These are phyloP conservation scores for Furcasterigmium furcatum DNA, from an alignment of 2,329 filamentous ascomycete genomes.

Conservation along the genomic window DNA sequence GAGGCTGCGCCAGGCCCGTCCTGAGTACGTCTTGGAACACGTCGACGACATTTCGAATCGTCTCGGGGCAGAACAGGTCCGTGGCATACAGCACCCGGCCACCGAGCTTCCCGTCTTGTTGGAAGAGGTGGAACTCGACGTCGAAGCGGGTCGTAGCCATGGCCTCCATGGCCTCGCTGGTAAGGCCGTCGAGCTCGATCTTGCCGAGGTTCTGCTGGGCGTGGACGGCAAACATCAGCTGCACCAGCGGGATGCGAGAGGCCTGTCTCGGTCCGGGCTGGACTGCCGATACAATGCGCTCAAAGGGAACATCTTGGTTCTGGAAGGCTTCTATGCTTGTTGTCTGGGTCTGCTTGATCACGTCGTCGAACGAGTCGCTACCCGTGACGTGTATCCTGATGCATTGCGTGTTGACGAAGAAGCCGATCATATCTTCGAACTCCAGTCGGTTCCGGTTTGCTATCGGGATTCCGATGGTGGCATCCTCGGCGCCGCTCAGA, in stretches of 20 bases:
- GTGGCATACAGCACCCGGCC: slow-evolving; percentile 14
- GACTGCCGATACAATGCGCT: slow-evolving; percentile 2
- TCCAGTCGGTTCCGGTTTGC: no score
- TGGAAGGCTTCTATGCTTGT: slow-evolving; percentile 10
- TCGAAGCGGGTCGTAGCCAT: slow-evolving; percentile 4
- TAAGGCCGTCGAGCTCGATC: background rate
- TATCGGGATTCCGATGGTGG: no score
- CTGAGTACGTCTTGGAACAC: no score
- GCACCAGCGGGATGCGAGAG: slow-evolving; percentile 4
- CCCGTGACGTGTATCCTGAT: no score
- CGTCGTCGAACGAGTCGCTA: no score
- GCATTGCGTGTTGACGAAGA: no score
- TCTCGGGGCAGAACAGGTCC: no score
- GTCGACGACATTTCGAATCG: no score
- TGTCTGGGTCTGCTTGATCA: no score
- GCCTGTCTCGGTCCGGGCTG: slow-evolving; percentile 1
- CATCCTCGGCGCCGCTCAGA: no score
- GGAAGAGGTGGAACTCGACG: slow-evolving; percentile 16
- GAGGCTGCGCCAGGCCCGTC: no score
- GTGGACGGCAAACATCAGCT: slow-evolving; percentile 6
- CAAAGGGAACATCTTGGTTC: slow-evolving; percentile 16
- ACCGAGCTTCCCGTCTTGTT: slow-evolving; percentile 7
- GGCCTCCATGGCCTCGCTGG: background rate
- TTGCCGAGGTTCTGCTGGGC: slow-evolving; percentile 1
- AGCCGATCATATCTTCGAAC: no score